Percentiles rank a stretch among this genome's conserved stretches.
Evolutionary conservation across 2,329 filamentous ascomycete genomes (phyloP).

Genomic region (Colletotrichum truncatum): DNA sequence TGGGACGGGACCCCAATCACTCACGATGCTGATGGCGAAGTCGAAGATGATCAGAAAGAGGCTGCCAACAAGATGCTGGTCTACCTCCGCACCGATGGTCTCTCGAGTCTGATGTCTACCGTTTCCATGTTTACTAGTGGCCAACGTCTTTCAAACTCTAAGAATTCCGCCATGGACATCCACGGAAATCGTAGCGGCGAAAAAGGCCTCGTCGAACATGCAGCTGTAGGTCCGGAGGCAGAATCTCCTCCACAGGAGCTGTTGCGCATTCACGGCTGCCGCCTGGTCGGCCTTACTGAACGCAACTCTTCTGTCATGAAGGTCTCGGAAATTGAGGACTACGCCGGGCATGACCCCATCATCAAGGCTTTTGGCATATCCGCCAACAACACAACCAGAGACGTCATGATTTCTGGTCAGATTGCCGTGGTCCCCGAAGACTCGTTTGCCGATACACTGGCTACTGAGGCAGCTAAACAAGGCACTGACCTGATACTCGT

Average conservation of each 20-base stretch:
- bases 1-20: conserved; percentile 60
- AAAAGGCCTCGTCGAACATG: conserved; percentile 20
- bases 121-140: conserved; percentile 73
- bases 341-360: conserved; percentile 74
- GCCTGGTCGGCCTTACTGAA: conserved; percentile 81
- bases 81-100: conserved; percentile 61
- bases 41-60: conserved; percentile 35
- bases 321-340: conserved; percentile 77
- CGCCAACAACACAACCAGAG: conserved; percentile 60
- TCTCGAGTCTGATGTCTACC: conserved; percentile 89
- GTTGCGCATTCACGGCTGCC: conserved; percentile 82
- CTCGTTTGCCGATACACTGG: conserved; percentile 76
- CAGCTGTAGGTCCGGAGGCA: not conserved
- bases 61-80: conserved; percentile 33
- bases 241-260: conserved; percentile 46
- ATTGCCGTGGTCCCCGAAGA: conserved; percentile 76
- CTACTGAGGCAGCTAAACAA: conserved; percentile 70
- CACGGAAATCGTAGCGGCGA: not conserved
- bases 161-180: not conserved
- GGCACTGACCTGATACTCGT: conserved; percentile 74
- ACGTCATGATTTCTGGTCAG: conserved; percentile 77
- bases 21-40: conserved; percentile 44
- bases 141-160: not conserved
- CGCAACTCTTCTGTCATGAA: conserved; percentile 89
- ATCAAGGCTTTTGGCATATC: conserved; percentile 80